phyloP scores from a whole-genome alignment of 73 alveolate genomes.

The Paramecium sexaurelia region DNA sequence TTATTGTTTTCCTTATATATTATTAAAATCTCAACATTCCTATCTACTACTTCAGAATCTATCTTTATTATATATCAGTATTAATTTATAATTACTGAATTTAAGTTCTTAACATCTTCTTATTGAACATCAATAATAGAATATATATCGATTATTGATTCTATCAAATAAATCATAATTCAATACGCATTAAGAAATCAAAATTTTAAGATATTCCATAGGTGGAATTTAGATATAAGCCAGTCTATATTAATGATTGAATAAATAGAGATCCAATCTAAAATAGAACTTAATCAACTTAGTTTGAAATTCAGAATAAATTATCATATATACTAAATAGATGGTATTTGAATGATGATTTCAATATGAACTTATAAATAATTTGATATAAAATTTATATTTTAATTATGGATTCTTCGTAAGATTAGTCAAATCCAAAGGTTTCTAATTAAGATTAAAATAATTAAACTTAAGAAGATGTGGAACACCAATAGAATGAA shows the following conservation, averaged over 20 bases:
- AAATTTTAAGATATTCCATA: too few species aligned
- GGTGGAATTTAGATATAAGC: too few species aligned
- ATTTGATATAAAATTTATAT: background rate
- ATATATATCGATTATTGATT: too few species aligned
- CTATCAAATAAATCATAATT: too few species aligned
- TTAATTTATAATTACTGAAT: background rate
- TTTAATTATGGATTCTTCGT: background rate
- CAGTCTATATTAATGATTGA: too few species aligned
- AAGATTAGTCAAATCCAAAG: background rate
- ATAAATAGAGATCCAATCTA: too few species aligned
- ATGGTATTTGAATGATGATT: background rate
- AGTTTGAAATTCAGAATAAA: background rate
- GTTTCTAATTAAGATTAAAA: background rate
- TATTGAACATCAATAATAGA: too few species aligned
- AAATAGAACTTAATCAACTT: background rate
- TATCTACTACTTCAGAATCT: too few species aligned
- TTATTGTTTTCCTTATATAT: too few species aligned
- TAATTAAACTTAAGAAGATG: background rate
- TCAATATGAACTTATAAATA: background rate
- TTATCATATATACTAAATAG: background rate
- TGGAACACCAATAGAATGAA: background rate
- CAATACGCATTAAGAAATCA: too few species aligned
- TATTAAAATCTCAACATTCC: background rate
- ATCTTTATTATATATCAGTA: too few species aligned
- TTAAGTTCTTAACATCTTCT: too few species aligned